These are phyloP conservation scores for Capronia coronata DNA, from an alignment of 2,329 filamentous ascomycete species.

Conservation along the genomic window DNA sequence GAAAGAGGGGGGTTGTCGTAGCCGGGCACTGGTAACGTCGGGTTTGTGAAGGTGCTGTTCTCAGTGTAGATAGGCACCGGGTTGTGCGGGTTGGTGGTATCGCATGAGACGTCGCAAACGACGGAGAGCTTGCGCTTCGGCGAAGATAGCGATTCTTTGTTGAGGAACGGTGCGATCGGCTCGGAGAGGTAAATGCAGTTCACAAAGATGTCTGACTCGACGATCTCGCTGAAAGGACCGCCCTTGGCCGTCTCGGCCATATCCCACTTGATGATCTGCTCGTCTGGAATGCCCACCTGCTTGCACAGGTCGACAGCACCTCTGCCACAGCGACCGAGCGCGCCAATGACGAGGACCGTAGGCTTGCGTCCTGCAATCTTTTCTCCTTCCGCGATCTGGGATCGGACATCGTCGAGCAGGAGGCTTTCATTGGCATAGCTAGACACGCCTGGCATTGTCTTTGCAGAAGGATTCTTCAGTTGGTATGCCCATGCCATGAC, in stretches of 20 bases:
- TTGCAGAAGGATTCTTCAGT: slow-evolving; percentile 59
- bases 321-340: slow-evolving; percentile 64
- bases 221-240: slow-evolving; percentile 73
- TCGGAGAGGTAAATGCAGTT: slow-evolving; percentile 84
- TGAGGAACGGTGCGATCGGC: slow-evolving; percentile 75
- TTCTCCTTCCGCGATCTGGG: slow-evolving; percentile 59
- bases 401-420: slow-evolving; percentile 68
- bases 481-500: slow-evolving; percentile 65
- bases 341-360: slow-evolving; percentile 76
- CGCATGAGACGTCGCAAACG: slow-evolving; percentile 62
- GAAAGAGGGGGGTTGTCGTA: slow-evolving; percentile 56
- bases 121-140: slow-evolving; percentile 68
- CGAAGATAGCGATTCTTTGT: slow-evolving; percentile 59
- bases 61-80: slow-evolving; percentile 68
- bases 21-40: slow-evolving; percentile 69
- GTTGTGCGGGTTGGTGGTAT: slow-evolving; percentile 44
- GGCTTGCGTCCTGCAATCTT: slow-evolving; percentile 63
- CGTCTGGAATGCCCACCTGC: slow-evolving; percentile 63
- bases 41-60: slow-evolving; percentile 79
- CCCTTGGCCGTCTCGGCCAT: slow-evolving; percentile 61
- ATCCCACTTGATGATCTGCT: slow-evolving; percentile 68
- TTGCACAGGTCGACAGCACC: slow-evolving; percentile 76
- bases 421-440: slow-evolving; percentile 67
- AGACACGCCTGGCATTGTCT: slow-evolving; percentile 57
- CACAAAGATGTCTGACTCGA: slow-evolving; percentile 67